Evolutionary conservation across 805 yeast species (phyloP).

Genomic region (Ogataea philodendri): DNA sequence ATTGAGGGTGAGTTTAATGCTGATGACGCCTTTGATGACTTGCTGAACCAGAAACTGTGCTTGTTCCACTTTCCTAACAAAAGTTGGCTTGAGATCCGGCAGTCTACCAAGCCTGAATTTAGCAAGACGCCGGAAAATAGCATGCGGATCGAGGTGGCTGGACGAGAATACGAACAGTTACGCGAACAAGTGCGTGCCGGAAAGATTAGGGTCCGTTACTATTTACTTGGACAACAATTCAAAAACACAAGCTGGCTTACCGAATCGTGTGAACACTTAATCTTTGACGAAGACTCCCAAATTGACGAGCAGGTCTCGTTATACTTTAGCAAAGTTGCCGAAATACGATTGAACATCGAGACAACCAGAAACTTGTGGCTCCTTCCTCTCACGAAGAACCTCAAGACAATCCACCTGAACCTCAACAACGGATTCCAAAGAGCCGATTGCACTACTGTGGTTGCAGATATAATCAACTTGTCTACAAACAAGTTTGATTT

Average conservation of each 20-base stretch:
- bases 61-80: neutral
- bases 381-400: neutral
- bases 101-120: neutral
- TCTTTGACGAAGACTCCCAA: constrained; percentile 1
- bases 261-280: neutral
- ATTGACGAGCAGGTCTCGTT: neutral
- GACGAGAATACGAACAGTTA: no score
- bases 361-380: neutral
- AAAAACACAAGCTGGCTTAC: no score
- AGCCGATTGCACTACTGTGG: neutral
- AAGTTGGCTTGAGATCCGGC: constrained; percentile 2
- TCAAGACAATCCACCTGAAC: neutral
- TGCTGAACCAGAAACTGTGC: constrained; percentile 1
- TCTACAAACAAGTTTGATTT: neutral
- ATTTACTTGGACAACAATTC: no score
- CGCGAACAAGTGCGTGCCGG: no score
- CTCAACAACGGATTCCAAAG: constrained; percentile 2
- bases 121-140: neutral
- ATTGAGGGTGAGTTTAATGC: neutral
- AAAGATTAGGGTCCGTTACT: no score
- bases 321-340: neutral
- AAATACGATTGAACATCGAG: neutral
- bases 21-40: neutral
- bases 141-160: no score
- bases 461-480: no score